Conservation (phyloP, 192 early-diverging fungal genomes). For the Backusella luteola region DNA sequence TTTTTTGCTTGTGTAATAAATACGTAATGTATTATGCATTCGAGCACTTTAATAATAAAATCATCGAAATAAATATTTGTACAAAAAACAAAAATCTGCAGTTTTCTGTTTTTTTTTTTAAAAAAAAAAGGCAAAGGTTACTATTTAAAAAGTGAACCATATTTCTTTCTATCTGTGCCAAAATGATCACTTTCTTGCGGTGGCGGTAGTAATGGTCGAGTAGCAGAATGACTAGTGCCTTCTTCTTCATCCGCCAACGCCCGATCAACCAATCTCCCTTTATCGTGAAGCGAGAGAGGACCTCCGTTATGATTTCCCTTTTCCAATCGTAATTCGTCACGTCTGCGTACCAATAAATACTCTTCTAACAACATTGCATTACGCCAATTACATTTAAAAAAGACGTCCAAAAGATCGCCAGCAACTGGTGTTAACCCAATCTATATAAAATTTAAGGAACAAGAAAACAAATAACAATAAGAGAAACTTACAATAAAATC, state of each 20-base stretch:
- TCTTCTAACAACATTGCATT: constrained; percentile 52
- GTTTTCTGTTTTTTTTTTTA: neutral
- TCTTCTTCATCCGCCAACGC: neutral
- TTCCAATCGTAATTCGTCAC: constrained; percentile 33
- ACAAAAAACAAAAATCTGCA: neutral
- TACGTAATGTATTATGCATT: neutral
- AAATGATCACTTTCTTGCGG: neutral
- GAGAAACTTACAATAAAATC: constrained; percentile 45
- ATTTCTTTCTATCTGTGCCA: neutral
- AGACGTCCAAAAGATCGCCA: constrained; percentile 49
- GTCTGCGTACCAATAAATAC: constrained; percentile 33
- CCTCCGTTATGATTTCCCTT: constrained; percentile 8
- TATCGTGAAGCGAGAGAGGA: neutral
- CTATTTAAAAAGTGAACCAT: neutral
- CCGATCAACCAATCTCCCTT: neutral
- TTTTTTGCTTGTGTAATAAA: neutral
- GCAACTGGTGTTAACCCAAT: constrained; percentile 48
- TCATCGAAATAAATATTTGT: neutral
- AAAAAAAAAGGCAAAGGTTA: neutral
- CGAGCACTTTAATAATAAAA: neutral
- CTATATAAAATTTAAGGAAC: constrained; percentile 25
- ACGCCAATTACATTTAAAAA: constrained; percentile 50
- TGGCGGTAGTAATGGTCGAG: neutral
- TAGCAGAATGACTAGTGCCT: neutral
- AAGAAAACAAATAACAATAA: neutral